phyloP scores from a whole-genome alignment of 257 asterid genomes.

The Hygrophila difformis region DNA sequence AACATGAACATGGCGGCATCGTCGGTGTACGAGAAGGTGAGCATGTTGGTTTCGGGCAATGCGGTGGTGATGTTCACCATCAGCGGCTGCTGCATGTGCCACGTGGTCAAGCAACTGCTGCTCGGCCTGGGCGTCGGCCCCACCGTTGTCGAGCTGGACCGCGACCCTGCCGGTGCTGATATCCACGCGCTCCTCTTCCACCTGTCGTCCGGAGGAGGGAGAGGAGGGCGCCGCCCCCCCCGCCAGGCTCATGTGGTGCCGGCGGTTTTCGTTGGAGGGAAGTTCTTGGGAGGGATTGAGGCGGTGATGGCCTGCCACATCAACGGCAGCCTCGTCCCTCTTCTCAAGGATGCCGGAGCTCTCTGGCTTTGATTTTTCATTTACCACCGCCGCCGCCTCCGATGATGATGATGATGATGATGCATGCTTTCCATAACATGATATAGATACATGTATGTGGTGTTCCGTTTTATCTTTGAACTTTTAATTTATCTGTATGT shows the following conservation, averaged over 20 bases:
- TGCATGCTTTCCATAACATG: too few species aligned
- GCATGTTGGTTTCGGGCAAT: constrained; percentile 41
- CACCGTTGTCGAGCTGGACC: constrained; percentile 69
- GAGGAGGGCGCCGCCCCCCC: constrained; percentile 14
- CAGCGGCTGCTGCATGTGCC: constrained; percentile 91
- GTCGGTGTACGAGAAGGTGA: constrained; percentile 40
- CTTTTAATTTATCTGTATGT: too few species aligned
- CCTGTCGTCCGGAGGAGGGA: constrained; percentile 26
- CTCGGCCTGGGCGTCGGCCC: constrained; percentile 90
- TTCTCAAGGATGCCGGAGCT: constrained; percentile 77
- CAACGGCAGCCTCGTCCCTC: constrained; percentile 76
- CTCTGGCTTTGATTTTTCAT: constrained; percentile 66
- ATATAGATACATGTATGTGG: too few species aligned
- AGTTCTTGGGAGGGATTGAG: constrained; percentile 73
- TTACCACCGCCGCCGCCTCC: too few species aligned
- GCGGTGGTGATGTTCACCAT: constrained; percentile 84
- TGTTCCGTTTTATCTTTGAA: too few species aligned
- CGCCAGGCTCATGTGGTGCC: constrained; percentile 50
- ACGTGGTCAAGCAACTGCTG: constrained; percentile 73
- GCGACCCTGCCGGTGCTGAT: constrained; percentile 41
- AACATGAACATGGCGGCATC: background rate
- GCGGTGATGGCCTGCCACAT: constrained; percentile 76
- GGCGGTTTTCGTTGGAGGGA: constrained; percentile 77
- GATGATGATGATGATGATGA: too few species aligned
- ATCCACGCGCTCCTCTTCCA: constrained; percentile 45